These are phyloP conservation scores for Punctularia strigosozonata DNA, from an alignment of 768 basidiomycete species.

Conservation along the genomic window DNA sequence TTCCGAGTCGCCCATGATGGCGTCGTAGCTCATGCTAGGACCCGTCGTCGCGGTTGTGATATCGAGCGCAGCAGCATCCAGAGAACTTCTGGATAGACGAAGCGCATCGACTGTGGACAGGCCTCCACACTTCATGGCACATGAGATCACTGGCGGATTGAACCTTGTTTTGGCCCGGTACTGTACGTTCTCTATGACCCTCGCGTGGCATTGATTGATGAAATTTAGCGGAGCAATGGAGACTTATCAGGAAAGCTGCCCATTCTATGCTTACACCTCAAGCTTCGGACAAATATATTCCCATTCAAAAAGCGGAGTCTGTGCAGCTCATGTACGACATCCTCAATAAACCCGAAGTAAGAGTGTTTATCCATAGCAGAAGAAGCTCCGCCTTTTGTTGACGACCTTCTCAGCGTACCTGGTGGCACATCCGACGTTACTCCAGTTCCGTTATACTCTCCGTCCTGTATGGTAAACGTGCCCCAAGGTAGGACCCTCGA, in stretches of 20 bases:
- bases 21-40: constrained; percentile 16
- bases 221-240: neutral
- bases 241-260: neutral
- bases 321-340: constrained; percentile 19
- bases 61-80: constrained; percentile 11
- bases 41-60: constrained; percentile 14
- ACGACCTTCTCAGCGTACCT: constrained; percentile 20
- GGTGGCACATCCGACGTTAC: constrained; percentile 18
- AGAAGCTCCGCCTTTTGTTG: too few relatives aligned
- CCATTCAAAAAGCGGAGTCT: constrained; percentile 18
- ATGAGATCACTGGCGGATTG: constrained; percentile 11
- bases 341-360: too few relatives aligned
- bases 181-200: constrained; percentile 7
- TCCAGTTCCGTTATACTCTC: constrained; percentile 20
- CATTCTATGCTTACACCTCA: constrained; percentile 8
- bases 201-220: constrained; percentile 8
- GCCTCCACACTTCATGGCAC: constrained; percentile 12
- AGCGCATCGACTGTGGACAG: constrained; percentile 14
- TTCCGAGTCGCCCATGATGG: too few relatives aligned
- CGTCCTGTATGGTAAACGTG: constrained; percentile 20
- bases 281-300: constrained; percentile 9
- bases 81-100: constrained; percentile 18
- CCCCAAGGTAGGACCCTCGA: too few relatives aligned
- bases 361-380: too few relatives aligned
- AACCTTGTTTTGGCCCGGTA: constrained; percentile 10